A percentile compares a stretch with the other conserved stretches of the same genome.
Conservation (phyloP, 2,329 filamentous ascomycete genomes). For the Cladophialophora chaetospira region DNA sequence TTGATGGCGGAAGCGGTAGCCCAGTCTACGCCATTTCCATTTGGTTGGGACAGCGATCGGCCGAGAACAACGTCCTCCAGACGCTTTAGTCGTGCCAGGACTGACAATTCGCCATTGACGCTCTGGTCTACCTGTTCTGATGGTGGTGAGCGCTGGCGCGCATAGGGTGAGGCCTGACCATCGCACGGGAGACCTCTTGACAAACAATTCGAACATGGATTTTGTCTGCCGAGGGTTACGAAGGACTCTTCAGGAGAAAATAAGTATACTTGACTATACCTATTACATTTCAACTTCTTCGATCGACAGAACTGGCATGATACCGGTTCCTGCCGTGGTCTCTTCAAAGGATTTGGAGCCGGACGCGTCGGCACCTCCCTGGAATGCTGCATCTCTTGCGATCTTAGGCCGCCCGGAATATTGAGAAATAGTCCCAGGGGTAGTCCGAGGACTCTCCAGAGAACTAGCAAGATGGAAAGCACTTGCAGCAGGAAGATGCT, state of each 20-base stretch:
- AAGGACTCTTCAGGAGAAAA: too few species aligned
- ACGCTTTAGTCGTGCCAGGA: conserved; percentile 27
- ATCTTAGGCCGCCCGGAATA: too few species aligned
- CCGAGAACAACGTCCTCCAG: conserved; percentile 31
- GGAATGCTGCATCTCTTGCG: too few species aligned
- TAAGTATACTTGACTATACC: too few species aligned
- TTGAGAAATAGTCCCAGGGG: too few species aligned
- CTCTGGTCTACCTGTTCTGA: too few species aligned
- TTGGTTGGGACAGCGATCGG: not conserved
- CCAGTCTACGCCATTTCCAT: not conserved
- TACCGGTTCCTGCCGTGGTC: conserved; percentile 41
- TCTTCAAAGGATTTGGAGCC: conserved; percentile 22
- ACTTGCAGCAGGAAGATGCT: too few species aligned
- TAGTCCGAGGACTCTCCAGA: too few species aligned
- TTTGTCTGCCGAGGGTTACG: too few species aligned
- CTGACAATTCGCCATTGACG: conserved; percentile 19
- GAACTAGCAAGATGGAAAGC: too few species aligned
- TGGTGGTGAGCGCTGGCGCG: not conserved
- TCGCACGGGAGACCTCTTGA: conserved; percentile 37
- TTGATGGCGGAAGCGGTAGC: too few species aligned
- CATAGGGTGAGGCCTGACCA: conserved; percentile 5
- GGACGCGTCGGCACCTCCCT: not conserved
- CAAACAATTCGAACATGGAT: conserved; percentile 54
- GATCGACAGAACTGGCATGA: conserved; percentile 44
- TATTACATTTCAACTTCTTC: conserved; percentile 58